A percentile compares a stretch with the other conserved stretches of the same genome.
Conservation (phyloP, 2,329 filamentous ascomycete species). For the Cladosporium sp. region DNA sequence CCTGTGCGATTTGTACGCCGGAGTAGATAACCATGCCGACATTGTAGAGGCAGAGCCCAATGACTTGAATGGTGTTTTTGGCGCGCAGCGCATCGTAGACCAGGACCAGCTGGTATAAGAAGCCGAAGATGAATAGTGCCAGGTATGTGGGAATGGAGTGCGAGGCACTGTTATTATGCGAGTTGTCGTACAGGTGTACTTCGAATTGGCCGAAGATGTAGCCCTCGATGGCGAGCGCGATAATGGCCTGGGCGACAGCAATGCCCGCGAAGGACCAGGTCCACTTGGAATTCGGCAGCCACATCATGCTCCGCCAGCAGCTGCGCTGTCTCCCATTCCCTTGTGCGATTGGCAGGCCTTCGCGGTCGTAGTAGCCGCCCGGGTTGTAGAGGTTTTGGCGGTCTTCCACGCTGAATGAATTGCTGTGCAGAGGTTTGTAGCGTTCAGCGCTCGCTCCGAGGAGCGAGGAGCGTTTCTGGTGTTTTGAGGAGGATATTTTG, state of each 20-base stretch:
- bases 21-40: slow-evolving; percentile 88
- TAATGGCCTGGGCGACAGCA: slow-evolving; percentile 69
- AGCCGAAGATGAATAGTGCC: slow-evolving; percentile 94
- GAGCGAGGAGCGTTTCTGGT: slow-evolving; percentile 56
- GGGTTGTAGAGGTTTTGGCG: slow-evolving; percentile 19
- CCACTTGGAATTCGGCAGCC: slow-evolving; percentile 80
- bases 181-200: slow-evolving; percentile 41
- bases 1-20: slow-evolving; percentile 87
- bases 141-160: slow-evolving; percentile 88
- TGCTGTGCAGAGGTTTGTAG: slow-evolving; percentile 47
- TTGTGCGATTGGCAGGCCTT: slow-evolving; percentile 42
- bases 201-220: slow-evolving; percentile 92
- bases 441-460: slow-evolving; percentile 44
- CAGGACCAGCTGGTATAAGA: slow-evolving; percentile 83
- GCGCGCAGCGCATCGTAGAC: slow-evolving; percentile 89
- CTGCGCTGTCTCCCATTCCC: slow-evolving; percentile 7
- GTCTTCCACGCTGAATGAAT: slow-evolving; percentile 22
- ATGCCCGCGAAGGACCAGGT: slow-evolving; percentile 78
- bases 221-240: slow-evolving; percentile 79
- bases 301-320: slow-evolving; percentile 51
- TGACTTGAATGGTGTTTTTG: slow-evolving; percentile 98
- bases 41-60: slow-evolving; percentile 91
- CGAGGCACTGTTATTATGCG: slow-evolving; percentile 35
- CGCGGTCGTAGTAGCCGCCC: slow-evolving; percentile 48
- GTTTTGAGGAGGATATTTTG: slow-evolving; percentile 44